These are phyloP conservation scores for Bathelium albidoporum DNA, from an alignment of 495 filamentous ascomycete species.

Conservation along the genomic window DNA sequence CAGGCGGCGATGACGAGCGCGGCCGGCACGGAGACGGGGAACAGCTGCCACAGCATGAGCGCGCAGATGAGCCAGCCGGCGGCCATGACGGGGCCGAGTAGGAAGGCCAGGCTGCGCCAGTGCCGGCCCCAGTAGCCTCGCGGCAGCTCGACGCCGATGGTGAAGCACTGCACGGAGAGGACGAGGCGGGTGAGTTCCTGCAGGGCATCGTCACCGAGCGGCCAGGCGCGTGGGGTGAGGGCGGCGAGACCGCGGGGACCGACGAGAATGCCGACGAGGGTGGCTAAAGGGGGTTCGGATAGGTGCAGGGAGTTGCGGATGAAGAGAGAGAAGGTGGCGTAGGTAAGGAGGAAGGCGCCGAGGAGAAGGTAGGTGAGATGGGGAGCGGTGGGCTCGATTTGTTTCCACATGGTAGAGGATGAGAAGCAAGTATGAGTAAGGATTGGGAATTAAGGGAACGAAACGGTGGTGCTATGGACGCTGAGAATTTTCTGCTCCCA, in stretches of 20 bases:
- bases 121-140: constrained; percentile 35
- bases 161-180: not conserved
- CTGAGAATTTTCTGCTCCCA: no score
- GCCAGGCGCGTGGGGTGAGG: constrained; percentile 35
- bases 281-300: constrained; percentile 41
- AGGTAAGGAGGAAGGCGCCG: constrained; percentile 37
- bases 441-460: no score
- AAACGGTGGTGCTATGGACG: no score
- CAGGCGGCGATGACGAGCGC: constrained; percentile 40
- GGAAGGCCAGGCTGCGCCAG: constrained; percentile 35
- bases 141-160: constrained; percentile 37
- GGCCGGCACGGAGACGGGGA: constrained; percentile 30
- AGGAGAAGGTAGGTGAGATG: constrained; percentile 39
- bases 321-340: constrained; percentile 38
- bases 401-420: constrained; percentile 37
- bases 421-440: no score
- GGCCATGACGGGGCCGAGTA: constrained; percentile 42
- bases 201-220: constrained; percentile 29
- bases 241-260: constrained; percentile 31
- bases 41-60: constrained; percentile 30
- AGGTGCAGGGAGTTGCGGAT: constrained; percentile 44
- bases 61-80: constrained; percentile 40
- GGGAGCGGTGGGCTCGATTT: constrained; percentile 36
- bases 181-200: constrained; percentile 6
- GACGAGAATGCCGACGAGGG: constrained; percentile 37